Base-by-base conservation (phyloP, 306 rosid species). In the Cyclanthera cordifolia region DNA sequence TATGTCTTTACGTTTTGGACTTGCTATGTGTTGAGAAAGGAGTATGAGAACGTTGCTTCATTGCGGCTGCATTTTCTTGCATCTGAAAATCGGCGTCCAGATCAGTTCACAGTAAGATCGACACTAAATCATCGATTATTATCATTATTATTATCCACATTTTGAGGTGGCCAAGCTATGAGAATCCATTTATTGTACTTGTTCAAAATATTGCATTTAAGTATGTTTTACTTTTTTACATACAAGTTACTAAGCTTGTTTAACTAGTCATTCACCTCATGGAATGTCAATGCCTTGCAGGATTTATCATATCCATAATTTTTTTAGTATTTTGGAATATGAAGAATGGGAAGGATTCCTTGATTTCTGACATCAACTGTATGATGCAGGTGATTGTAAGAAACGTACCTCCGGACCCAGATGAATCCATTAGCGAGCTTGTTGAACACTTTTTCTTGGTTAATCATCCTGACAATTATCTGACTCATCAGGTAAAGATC, bases 391-490 rank as follows among this genome's bases (percentile, higher is more conserved):
- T 93, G 58, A 81, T 93, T 67, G 99, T 90, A 65, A 86, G 91
- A 81, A 93, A 90, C 83, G 99, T 93, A 76, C 99, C 99, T 52
- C 90, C 91, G 8, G 99, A 93, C 82, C 85, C 91, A 12, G 96
- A 93, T 74, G 99, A 93, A 81, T 83, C 95, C 21, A 78, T 93
- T 68, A 70, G 83, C 60, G 91, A 93, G 82, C 95, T 87, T n/a
- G 96, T 93, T 76, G 99, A 93, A 69, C 99, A 93, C 74, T 93
- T 93, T 86, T 93, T 93, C 73, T 76, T 93, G 82, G 99, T 93
- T 83, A 93, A 93, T 69, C 96, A 93, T 83, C 95, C 96, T 65
- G 96, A 93, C 12, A 81, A 87, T 67, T 90, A 86, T 83, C 88
- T 90, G 69, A 86, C 90, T 53, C 83, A 86, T 71, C 99, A 93